Conservation (phyloP, 2,329 filamentous ascomycete species). For the Clarireedia sp. region DNA sequence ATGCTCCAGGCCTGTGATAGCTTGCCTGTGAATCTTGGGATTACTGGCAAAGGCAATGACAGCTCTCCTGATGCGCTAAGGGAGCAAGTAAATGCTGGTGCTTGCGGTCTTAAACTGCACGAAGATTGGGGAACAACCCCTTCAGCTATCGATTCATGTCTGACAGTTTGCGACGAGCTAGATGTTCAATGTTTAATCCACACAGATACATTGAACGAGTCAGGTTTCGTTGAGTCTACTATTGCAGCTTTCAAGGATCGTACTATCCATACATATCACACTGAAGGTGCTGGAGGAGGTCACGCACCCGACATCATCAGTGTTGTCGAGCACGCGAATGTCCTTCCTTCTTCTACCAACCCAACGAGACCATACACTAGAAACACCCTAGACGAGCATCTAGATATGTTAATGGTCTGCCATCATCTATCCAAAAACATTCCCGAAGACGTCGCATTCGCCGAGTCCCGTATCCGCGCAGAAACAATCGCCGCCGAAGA, state of each 20-base stretch:
- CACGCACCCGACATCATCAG: slow-evolving; percentile 95
- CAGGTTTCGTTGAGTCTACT: slow-evolving; percentile 91
- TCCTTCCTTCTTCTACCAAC: slow-evolving; percentile 85
- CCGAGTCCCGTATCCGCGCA: slow-evolving; percentile 85
- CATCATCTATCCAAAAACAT: slow-evolving; percentile 90
- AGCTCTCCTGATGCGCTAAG: slow-evolving; percentile 59
- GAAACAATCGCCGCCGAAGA: slow-evolving; percentile 97
- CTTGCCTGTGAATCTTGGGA: slow-evolving; percentile 78
- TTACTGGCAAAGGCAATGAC: slow-evolving; percentile 93
- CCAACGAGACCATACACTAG: slow-evolving; percentile 83
- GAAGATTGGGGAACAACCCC: slow-evolving; percentile 95
- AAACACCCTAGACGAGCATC: slow-evolving; percentile 91
- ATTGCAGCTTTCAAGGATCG: slow-evolving; percentile 77
- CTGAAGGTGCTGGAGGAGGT: slow-evolving; percentile 87
- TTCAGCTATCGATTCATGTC: slow-evolving; percentile 81
- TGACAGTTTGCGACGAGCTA: slow-evolving; percentile 78
- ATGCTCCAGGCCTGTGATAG: slow-evolving; percentile 85
- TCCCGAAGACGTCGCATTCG: slow-evolving; percentile 91
- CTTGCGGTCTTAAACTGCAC: slow-evolving; percentile 85
- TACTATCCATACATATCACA: slow-evolving; percentile 95
- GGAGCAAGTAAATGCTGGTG: slow-evolving; percentile 76
- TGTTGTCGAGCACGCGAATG: slow-evolving; percentile 81
- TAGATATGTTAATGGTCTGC: slow-evolving; percentile 98
- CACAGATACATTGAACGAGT: slow-evolving; percentile 93
- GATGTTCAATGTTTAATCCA: slow-evolving; percentile 93